Evolutionary conservation across 495 filamentous ascomycete species (phyloP).

Genomic region (Opeltia flavorubescens): DNA sequence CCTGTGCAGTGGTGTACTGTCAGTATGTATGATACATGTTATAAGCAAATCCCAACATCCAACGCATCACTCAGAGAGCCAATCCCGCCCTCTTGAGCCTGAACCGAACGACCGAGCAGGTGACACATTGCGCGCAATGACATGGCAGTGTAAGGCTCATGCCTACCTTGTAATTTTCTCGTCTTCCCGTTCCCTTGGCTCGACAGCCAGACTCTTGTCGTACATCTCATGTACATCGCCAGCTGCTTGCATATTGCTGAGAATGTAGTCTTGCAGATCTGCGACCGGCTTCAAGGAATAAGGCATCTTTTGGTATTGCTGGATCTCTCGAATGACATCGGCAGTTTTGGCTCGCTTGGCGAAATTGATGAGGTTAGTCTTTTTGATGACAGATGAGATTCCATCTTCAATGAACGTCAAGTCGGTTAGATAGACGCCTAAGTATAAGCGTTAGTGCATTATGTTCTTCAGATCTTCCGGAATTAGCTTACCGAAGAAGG

Average conservation of each 20-base stretch:
- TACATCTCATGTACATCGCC: slow-evolving; percentile 99
- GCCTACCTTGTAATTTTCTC: slow-evolving; percentile 75
- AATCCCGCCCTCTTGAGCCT: slow-evolving; percentile 13
- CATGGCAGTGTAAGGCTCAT: too few relatives aligned
- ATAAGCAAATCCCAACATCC: slow-evolving; percentile 16
- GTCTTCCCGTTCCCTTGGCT: slow-evolving; percentile 91
- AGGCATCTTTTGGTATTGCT: slow-evolving; percentile 93
- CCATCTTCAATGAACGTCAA: slow-evolving; percentile 98
- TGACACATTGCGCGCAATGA: too few relatives aligned
- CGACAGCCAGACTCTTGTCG: slow-evolving; percentile 79
- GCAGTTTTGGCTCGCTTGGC: slow-evolving; percentile 95
- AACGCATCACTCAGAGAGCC: slow-evolving; percentile 8
- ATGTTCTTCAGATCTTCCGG: slow-evolving; percentile 1
- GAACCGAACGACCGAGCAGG: slow-evolving; percentile 3
- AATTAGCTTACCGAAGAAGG: slow-evolving; percentile 73
- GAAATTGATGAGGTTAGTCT: slow-evolving; percentile 93
- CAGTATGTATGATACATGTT: slow-evolving; percentile 2
- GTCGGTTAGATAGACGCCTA: slow-evolving; percentile 94
- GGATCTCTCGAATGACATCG: slow-evolving; percentile 94
- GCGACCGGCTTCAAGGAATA: slow-evolving; percentile 79
- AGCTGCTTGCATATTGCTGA: slow-evolving; percentile 84
- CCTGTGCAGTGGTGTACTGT: slow-evolving; percentile 28
- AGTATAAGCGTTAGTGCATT: slow-evolving; percentile 10
- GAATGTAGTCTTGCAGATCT: slow-evolving; percentile 93
- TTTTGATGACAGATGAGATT: slow-evolving; percentile 88